Percentiles rank a stretch among this genome's conserved stretches.
Evolutionary conservation across 371 early-diverging fungal genomes (phyloP).

Genomic region (Rhizopus stolonifer): DNA sequence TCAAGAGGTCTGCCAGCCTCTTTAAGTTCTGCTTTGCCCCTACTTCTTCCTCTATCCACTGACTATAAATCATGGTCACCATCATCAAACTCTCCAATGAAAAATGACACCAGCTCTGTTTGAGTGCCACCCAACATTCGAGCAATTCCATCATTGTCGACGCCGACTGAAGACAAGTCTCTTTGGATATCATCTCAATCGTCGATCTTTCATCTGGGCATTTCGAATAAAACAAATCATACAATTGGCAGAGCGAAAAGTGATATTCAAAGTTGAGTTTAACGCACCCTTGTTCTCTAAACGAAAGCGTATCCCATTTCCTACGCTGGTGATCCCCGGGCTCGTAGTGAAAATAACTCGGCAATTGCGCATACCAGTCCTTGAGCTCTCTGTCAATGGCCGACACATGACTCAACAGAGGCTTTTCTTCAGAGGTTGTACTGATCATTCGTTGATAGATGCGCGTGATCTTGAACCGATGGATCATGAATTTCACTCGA

Average conservation of each 20-base stretch:
- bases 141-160: constrained; percentile 38
- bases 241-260: constrained; percentile 46
- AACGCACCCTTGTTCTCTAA: constrained; percentile 49
- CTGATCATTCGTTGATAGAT: constrained; percentile 42
- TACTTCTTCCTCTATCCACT: constrained; percentile 11
- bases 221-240: constrained; percentile 36
- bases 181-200: constrained; percentile 30
- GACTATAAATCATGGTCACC: constrained; percentile 32
- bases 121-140: constrained; percentile 40
- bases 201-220: constrained; percentile 10
- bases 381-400: constrained; percentile 42
- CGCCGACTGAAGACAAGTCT: constrained; percentile 35
- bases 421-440: constrained; percentile 33
- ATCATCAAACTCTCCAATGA: constrained; percentile 46
- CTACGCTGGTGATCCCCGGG: constrained; percentile 21
- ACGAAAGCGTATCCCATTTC: constrained; percentile 33
- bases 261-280: constrained; percentile 53
- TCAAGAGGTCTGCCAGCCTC: constrained; percentile 26
- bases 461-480: constrained; percentile 39
- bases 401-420: constrained; percentile 37
- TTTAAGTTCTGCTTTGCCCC: constrained; percentile 24
- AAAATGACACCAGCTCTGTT: constrained; percentile 52
- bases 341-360: constrained; percentile 34
- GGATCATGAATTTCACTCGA: constrained; percentile 42
- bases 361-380: constrained; percentile 37